These are phyloP conservation scores for Ramularia endophylla DNA, from an alignment of 2,329 filamentous ascomycete genomes.

Conservation along the genomic window DNA sequence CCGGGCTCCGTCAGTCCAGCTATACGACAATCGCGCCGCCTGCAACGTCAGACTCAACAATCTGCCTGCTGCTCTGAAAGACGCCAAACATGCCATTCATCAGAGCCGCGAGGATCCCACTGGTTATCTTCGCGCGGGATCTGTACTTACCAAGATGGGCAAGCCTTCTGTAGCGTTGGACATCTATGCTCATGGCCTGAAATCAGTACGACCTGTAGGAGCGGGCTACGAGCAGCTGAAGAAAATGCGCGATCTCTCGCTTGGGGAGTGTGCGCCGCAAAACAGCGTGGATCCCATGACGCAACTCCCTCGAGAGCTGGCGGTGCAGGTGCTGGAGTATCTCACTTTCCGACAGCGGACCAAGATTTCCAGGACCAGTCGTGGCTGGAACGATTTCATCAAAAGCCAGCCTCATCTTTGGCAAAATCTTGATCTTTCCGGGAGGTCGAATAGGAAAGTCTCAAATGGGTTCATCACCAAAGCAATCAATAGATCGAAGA, in stretches of 20 bases:
- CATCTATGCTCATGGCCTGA: slow-evolving; percentile 55
- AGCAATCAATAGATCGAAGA: slow-evolving; percentile 37
- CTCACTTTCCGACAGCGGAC: slow-evolving; percentile 47
- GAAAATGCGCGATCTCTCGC: slow-evolving; percentile 43
- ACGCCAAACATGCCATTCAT: slow-evolving; percentile 54
- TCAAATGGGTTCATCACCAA: slow-evolving; percentile 36
- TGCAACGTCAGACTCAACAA: slow-evolving; percentile 49
- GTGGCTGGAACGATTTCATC: slow-evolving; percentile 50
- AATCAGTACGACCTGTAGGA: slow-evolving; percentile 41
- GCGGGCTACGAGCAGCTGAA: slow-evolving; percentile 25
- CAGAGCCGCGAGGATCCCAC: slow-evolving; percentile 45
- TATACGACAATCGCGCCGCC: slow-evolving; percentile 52
- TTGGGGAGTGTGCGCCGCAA: slow-evolving; percentile 35
- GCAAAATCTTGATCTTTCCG: slow-evolving; percentile 49
- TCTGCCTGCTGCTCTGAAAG: slow-evolving; percentile 47
- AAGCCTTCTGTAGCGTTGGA: slow-evolving; percentile 49
- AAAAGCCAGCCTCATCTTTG: slow-evolving; percentile 44
- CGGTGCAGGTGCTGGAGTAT: slow-evolving; percentile 45
- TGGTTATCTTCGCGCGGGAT: slow-evolving; percentile 53
- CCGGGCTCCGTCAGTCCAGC: slow-evolving; percentile 26
- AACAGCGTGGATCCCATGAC: slow-evolving; percentile 48
- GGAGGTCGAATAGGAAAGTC: slow-evolving; percentile 36
- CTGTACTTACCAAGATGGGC: slow-evolving; percentile 42
- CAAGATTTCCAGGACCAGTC: slow-evolving; percentile 49
- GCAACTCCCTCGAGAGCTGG: slow-evolving; percentile 50